Evolutionary conservation across 495 filamentous ascomycete genomes (phyloP).

Genomic region (Aspergillus nidulans): DNA sequence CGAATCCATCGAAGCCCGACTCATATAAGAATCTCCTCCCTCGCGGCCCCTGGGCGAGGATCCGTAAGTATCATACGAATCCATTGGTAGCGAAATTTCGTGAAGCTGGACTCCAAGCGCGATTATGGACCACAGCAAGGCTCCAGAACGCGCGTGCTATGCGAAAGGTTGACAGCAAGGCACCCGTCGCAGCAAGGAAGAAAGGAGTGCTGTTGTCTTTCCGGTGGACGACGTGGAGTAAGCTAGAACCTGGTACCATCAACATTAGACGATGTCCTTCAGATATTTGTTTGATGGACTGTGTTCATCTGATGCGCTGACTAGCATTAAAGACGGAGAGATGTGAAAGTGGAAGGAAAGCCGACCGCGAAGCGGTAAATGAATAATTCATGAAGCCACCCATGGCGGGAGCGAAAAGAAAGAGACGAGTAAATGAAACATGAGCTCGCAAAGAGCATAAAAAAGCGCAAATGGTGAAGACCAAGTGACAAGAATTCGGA

Average conservation of each 20-base stretch:
- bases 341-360: conserved; percentile 8
- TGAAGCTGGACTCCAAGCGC: neutral
- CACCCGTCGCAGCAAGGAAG: neutral
- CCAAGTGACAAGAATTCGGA: conserved; percentile 17
- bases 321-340: conserved; percentile 17
- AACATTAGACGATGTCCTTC: conserved; percentile 36
- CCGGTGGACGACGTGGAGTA: conserved; percentile 11
- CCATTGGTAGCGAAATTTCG: conserved; percentile 23
- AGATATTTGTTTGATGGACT: conserved; percentile 18
- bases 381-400: conserved; percentile 7
- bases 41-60: conserved; percentile 42
- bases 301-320: conserved; percentile 22
- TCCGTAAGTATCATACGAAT: conserved; percentile 39
- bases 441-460: conserved; percentile 17
- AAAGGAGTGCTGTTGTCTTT: neutral
- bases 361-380: conserved; percentile 6
- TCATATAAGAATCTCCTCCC: conserved; percentile 28
- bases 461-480: conserved; percentile 12
- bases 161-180: conserved; percentile 1
- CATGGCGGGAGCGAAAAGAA: conserved; percentile 9
- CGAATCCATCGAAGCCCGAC: conserved; percentile 29
- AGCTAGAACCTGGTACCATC: conserved; percentile 40
- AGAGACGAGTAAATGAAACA: conserved; percentile 18
- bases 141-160: neutral
- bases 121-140: neutral